These are phyloP conservation scores for Hibiscus tridactylites DNA, from an alignment of 345 rosid species.

Conservation along the genomic window DNA sequence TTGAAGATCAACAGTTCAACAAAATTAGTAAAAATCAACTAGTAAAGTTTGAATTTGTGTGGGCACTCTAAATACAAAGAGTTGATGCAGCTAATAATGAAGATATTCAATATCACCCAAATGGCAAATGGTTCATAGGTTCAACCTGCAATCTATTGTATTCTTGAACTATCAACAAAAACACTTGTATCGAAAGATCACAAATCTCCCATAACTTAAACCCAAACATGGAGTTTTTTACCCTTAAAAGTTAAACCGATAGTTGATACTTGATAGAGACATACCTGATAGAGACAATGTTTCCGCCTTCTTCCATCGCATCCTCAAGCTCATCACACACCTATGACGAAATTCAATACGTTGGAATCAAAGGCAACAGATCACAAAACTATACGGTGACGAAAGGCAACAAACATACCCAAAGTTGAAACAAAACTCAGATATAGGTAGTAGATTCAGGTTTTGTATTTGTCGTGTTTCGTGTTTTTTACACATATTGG, in stretches of 20 bases:
- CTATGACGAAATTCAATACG: slow-evolving; percentile 23
- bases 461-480: no score
- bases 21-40: no score
- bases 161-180: not conserved
- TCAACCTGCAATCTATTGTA: not conserved
- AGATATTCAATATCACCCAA: no score
- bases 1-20: no score
- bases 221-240: not conserved
- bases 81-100: no score
- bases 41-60: no score
- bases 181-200: not conserved
- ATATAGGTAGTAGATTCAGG: no score
- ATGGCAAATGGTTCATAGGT: no score
- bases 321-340: slow-evolving; percentile 91
- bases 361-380: not conserved
- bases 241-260: not conserved
- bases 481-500: no score
- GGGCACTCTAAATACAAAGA: no score
- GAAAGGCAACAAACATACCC: not conserved
- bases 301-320: slow-evolving; percentile 74
- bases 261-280: not conserved
- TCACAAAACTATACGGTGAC: not conserved
- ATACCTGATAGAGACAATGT: slow-evolving; percentile 25
- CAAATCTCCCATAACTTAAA: not conserved
- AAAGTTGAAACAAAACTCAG: not conserved